Evolutionary conservation across 352 stramenopile species (phyloP).

Genomic region (Pythium guiyangense): DNA sequence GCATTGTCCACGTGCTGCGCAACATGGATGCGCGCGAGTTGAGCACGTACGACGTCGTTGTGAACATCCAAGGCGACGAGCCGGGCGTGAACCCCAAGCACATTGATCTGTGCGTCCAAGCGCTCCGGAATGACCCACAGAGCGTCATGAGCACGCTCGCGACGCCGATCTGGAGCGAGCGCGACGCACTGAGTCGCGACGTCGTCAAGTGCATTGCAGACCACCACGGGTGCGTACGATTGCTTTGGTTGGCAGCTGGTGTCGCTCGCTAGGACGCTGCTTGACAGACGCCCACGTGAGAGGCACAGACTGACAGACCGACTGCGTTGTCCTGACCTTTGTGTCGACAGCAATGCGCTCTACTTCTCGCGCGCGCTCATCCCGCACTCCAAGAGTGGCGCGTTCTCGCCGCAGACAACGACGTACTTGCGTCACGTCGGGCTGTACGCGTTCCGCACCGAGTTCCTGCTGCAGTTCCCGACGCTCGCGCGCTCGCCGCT

Average conservation of each 20-base stretch:
- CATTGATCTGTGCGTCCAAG: constrained; percentile 65
- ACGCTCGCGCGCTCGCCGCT: constrained; percentile 45
- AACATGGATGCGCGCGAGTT: constrained; percentile 35
- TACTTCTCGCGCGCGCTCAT: constrained; percentile 86
- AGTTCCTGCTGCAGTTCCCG: constrained; percentile 71
- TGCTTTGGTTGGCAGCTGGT: not conserved
- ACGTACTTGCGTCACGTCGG: constrained; percentile 73
- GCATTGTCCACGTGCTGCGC: constrained; percentile 60
- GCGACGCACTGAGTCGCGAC: constrained; percentile 48
- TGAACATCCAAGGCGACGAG: constrained; percentile 86
- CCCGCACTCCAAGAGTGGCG: constrained; percentile 60
- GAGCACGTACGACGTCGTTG: constrained; percentile 60
- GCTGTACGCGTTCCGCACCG: constrained; percentile 74
- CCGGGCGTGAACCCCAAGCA: constrained; percentile 72
- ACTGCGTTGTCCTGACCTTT: not conserved
- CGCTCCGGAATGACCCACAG: constrained; percentile 35
- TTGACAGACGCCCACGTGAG: not conserved
- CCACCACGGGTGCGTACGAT: constrained; percentile 36
- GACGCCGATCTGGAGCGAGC: constrained; percentile 55
- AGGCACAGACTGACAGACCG: not conserved
- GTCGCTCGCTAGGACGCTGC: not conserved
- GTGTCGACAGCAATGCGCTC: constrained; percentile 49
- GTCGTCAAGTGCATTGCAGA: constrained; percentile 78
- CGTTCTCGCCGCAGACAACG: constrained; percentile 40
- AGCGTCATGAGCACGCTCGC: constrained; percentile 78